Percentiles rank a stretch among this genome's conserved stretches.
These are phyloP conservation scores for Lagenidium giganteum DNA, from an alignment of 352 stramenopile genomes.

Conservation along the genomic window DNA sequence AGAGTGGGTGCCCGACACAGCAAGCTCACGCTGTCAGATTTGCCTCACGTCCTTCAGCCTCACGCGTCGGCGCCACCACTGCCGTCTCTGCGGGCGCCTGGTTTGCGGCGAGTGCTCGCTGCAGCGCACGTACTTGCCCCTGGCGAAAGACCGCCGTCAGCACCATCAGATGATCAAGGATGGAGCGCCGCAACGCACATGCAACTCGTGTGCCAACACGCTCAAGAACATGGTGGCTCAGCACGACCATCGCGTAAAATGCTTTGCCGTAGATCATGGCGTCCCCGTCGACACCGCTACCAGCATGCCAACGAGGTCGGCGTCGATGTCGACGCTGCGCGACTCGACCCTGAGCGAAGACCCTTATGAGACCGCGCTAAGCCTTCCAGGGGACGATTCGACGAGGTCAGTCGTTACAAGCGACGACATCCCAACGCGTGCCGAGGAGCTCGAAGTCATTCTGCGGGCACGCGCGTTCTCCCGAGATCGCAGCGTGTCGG, in stretches of 20 bases:
- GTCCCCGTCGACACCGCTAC: slow-evolving; percentile 9
- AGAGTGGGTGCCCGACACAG: slow-evolving; percentile 68
- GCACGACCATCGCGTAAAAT: slow-evolving; percentile 49
- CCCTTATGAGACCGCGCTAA: too few species aligned
- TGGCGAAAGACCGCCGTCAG: slow-evolving; percentile 31
- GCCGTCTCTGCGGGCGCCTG: slow-evolving; percentile 65
- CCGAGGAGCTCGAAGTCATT: slow-evolving; percentile 5
- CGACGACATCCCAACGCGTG: too few species aligned
- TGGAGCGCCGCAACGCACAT: slow-evolving; percentile 64
- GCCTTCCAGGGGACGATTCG: too few species aligned
- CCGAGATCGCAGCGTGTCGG: slow-evolving; percentile 1
- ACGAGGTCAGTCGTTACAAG: too few species aligned
- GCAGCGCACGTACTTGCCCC: slow-evolving; percentile 63
- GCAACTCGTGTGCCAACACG: slow-evolving; percentile 53
- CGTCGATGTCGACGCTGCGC: slow-evolving; percentile 1
- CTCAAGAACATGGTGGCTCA: slow-evolving; percentile 59
- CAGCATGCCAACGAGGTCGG: slow-evolving; percentile 3
- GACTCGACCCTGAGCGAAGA: neutral
- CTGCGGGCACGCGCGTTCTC: neutral
- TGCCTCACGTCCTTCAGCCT: slow-evolving; percentile 51
- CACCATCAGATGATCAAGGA: slow-evolving; percentile 71
- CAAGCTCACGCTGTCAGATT: slow-evolving; percentile 56
- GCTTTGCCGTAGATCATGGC: slow-evolving; percentile 29
- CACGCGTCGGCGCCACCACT: slow-evolving; percentile 79
- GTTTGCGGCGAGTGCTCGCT: slow-evolving; percentile 67